Conservation (phyloP, 2,329 filamentous ascomycete species). For the Westerdykella ornata region DNA sequence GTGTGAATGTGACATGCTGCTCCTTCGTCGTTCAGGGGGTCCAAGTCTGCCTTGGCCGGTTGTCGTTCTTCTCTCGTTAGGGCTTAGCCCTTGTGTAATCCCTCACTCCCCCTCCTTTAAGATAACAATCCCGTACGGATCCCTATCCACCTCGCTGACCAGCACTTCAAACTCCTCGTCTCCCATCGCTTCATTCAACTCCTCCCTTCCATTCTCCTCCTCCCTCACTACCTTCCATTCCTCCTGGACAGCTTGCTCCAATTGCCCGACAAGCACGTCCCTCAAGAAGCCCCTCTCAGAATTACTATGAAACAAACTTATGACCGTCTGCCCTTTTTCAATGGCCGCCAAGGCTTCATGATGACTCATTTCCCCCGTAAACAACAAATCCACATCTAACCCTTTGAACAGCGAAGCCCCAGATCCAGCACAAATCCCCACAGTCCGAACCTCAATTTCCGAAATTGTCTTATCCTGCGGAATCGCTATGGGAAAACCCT, state of each 20-base stretch:
- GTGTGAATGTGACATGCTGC: too few species aligned
- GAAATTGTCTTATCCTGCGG: conserved; percentile 52
- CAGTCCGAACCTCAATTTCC: conserved; percentile 55
- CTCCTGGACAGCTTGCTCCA: conserved; percentile 54
- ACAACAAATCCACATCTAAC: conserved; percentile 66
- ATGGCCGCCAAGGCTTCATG: conserved; percentile 84
- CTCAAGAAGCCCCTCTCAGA: conserved; percentile 79
- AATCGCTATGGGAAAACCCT: conserved; percentile 57
- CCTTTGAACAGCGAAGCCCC: conserved; percentile 69
- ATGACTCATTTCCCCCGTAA: conserved; percentile 90
- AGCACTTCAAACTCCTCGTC: conserved; percentile 57
- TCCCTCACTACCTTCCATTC: conserved; percentile 48
- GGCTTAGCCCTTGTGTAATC: too few species aligned
- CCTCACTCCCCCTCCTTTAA: conserved; percentile 14
- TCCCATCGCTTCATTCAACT: conserved; percentile 44
- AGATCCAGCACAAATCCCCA: conserved; percentile 86
- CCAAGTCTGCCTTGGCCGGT: too few species aligned
- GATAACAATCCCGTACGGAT: conserved; percentile 71
- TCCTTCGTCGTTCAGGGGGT: too few species aligned
- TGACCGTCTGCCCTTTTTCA: conserved; percentile 73
- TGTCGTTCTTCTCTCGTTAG: too few species aligned
- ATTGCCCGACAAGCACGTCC: conserved; percentile 59
- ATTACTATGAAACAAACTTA: conserved; percentile 88
- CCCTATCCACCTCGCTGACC: conserved; percentile 72
- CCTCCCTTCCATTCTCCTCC: conserved; percentile 37